Percentiles rank a stretch among this genome's conserved stretches.
These are phyloP conservation scores for Boletus semigastroideus DNA, from an alignment of 1,284 basidiomycete species.

Conservation along the genomic window DNA sequence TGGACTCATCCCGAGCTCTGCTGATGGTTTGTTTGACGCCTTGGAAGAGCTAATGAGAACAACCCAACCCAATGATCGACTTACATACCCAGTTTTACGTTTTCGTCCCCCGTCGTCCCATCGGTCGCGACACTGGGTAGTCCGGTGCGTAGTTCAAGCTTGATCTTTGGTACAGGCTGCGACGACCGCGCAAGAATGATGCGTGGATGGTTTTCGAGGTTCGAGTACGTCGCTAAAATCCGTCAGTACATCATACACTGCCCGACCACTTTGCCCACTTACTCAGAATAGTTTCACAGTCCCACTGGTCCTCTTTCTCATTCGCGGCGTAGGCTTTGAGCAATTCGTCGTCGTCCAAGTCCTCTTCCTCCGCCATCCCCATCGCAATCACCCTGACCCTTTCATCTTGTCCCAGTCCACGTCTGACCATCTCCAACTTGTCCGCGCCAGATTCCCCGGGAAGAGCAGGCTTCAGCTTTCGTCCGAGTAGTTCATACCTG, in stretches of 20 bases:
- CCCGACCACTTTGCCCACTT: conserved; percentile 35
- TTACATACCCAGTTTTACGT: conserved; percentile 28
- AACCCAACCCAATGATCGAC: not conserved
- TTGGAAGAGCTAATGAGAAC: conserved; percentile 24
- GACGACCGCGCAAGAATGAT: conserved; percentile 69
- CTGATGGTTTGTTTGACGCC: conserved; percentile 50
- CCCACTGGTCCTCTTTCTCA: conserved; percentile 83
- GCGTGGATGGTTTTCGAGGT: conserved; percentile 91
- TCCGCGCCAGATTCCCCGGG: conserved; percentile 69
- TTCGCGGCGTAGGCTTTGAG: conserved; percentile 46
- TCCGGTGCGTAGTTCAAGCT: conserved; percentile 73
- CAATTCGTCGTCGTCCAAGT: conserved; percentile 51
- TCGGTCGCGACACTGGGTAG: conserved; percentile 57
- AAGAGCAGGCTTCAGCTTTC: conserved; percentile 78
- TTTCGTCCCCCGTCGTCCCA: conserved; percentile 32
- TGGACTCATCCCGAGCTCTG: conserved; percentile 78
- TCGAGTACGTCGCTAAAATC: conserved; percentile 86
- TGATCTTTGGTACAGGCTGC: conserved; percentile 61
- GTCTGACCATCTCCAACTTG: conserved; percentile 78
- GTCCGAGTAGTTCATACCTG: conserved; percentile 90
- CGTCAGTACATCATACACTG: conserved; percentile 9
- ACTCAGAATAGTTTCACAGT: conserved; percentile 94
- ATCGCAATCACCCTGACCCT: conserved; percentile 37
- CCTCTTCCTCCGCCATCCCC: conserved; percentile 38
- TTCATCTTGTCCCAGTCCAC: conserved; percentile 73